These are phyloP conservation scores for Alternaria viburni DNA, from an alignment of 2,329 filamentous ascomycete species.

Conservation along the genomic window DNA sequence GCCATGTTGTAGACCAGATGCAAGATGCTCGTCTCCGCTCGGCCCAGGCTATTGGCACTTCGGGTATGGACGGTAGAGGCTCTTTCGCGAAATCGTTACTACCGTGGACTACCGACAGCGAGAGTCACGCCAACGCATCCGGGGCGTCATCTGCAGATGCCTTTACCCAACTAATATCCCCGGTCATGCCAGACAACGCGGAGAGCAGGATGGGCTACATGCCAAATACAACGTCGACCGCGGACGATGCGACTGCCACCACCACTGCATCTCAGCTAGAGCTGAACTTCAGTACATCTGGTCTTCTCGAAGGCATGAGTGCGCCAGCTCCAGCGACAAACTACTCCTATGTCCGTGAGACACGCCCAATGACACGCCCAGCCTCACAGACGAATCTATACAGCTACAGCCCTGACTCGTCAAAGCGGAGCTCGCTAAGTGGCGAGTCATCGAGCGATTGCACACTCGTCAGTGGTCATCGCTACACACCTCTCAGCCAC, in stretches of 20 bases:
- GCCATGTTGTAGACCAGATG: constrained; percentile 37
- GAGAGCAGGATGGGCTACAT: constrained; percentile 20
- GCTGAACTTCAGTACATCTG: constrained; percentile 34
- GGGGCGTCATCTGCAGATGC: constrained; percentile 18
- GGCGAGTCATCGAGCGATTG: constrained; percentile 31
- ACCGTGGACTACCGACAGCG: constrained; percentile 26
- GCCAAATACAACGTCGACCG: constrained; percentile 8
- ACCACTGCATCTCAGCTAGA: constrained; percentile 16
- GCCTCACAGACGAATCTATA: constrained; percentile 48
- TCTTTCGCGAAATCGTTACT: constrained; percentile 29
- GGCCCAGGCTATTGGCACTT: constrained; percentile 24
- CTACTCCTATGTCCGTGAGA: constrained; percentile 35
- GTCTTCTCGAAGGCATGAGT: constrained; percentile 29
- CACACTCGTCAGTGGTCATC: constrained; percentile 50
- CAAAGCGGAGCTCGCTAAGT: constrained; percentile 36
- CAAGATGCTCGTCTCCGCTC: constrained; percentile 41
- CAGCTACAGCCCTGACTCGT: constrained; percentile 46
- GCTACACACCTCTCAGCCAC: constrained; percentile 41
- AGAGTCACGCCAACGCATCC: constrained; percentile 12
- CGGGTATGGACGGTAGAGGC: constrained; percentile 6
- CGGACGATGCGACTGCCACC: constrained; percentile 11
- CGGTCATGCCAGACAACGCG: constrained; percentile 10
- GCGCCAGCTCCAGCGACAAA: constrained; percentile 20
- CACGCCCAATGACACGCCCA: constrained; percentile 31
- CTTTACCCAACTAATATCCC: not conserved